Evolutionary conservation across 805 yeast genomes (phyloP).

Genomic region (Dipodascopsis uninucleata): DNA sequence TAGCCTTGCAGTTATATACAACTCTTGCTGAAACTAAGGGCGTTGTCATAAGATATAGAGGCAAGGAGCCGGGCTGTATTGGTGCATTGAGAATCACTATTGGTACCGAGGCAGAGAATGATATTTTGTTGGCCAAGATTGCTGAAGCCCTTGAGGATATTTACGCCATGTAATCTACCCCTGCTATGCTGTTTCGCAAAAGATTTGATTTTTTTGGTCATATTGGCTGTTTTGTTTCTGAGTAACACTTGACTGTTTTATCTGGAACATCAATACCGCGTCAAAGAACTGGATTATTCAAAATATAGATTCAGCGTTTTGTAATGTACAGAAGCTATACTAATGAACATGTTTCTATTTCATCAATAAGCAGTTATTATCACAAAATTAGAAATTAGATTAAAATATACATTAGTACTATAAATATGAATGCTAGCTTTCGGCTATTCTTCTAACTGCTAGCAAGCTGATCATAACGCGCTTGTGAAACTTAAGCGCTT

Average conservation of each 20-base stretch:
- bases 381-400: no score
- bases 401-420: no score
- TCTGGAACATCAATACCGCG: neutral
- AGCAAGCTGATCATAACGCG: constrained; percentile 20
- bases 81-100: constrained; percentile 86
- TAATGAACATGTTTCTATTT: no score
- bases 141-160: constrained; percentile 32
- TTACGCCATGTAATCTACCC: constrained; percentile 6
- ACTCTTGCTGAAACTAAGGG: constrained; percentile 65
- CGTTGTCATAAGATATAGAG: constrained; percentile 89
- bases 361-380: neutral
- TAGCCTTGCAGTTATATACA: constrained; percentile 65
- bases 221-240: neutral
- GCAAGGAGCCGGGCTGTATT: constrained; percentile 79
- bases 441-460: constrained; percentile 16
- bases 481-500: constrained; percentile 25
- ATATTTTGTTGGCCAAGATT: constrained; percentile 51
- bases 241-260: neutral
- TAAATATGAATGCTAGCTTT: constrained; percentile 24
- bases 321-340: no score
- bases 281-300: no score
- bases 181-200: no score
- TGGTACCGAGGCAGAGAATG: constrained; percentile 78
- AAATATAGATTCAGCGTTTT: no score
- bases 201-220: neutral